A percentile compares a stretch with the other conserved stretches of the same genome.
phyloP scores from a whole-genome alignment of 306 rosid genomes.

The Calophaca sinica region DNA sequence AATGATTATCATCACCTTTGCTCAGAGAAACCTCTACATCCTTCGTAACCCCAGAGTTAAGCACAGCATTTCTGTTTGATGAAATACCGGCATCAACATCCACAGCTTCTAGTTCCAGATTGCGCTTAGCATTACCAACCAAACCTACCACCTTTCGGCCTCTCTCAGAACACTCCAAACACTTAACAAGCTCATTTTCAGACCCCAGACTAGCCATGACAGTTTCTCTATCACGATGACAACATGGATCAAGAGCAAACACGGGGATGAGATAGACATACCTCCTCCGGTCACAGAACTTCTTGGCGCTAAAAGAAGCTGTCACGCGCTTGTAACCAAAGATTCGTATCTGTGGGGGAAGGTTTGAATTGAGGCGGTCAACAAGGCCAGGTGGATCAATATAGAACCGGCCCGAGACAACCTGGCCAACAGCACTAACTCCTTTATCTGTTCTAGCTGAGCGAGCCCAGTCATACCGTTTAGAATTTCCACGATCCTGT shows the following conservation, averaged over 20 bases:
- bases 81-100: conserved; percentile 53
- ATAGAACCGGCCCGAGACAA: conserved; percentile 89
- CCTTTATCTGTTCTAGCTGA: conserved; percentile 97
- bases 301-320: conserved; percentile 84
- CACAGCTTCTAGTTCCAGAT: conserved; percentile 52
- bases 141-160: conserved; percentile 85
- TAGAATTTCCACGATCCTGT: conserved; percentile 73
- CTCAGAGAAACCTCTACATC: conserved; percentile 45
- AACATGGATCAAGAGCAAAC: conserved; percentile 81
- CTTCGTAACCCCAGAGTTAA: conserved; percentile 43
- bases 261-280: conserved; percentile 89
- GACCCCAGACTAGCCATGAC: conserved; percentile 93
- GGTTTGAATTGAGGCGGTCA: conserved; percentile 82
- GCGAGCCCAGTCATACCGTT: conserved; percentile 91
- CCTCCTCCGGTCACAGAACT: conserved; percentile 96
- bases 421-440: conserved; percentile 96
- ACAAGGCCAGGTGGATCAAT: conserved; percentile 92
- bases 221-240: conserved; percentile 90
- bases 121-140: conserved; percentile 73
- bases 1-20: conserved; percentile 33
- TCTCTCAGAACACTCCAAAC: conserved; percentile 84
- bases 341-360: conserved; percentile 78
- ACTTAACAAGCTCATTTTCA: conserved; percentile 73
- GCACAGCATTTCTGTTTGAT: conserved; percentile 44
- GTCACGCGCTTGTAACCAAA: conserved; percentile 91